A percentile compares a stretch with the other conserved stretches of the same genome.
Evolutionary conservation across 1,284 basidiomycete genomes (phyloP).

Genomic region (Xerocomus amazonicus): DNA sequence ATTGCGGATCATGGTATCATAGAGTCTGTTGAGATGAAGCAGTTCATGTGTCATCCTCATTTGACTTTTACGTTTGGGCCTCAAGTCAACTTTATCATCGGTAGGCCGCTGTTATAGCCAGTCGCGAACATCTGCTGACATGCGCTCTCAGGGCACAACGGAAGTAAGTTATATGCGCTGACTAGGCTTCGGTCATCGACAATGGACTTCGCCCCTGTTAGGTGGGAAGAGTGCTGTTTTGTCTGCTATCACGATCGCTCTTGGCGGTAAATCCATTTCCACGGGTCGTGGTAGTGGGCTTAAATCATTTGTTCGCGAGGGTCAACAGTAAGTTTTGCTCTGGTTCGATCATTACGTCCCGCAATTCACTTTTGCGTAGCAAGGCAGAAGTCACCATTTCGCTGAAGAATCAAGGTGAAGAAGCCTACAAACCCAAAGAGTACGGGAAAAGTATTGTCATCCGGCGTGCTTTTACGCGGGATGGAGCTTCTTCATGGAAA

Average conservation of each 20-base stretch:
- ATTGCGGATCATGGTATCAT: constrained; percentile 86
- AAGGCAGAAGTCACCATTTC: constrained; percentile 72
- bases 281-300: constrained; percentile 88
- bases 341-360: background rate
- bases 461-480: constrained; percentile 75
- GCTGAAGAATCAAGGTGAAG: constrained; percentile 85
- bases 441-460: constrained; percentile 87
- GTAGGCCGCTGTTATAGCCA: constrained; percentile 35
- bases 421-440: constrained; percentile 80
- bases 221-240: constrained; percentile 96
- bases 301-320: constrained; percentile 87
- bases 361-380: constrained; percentile 6
- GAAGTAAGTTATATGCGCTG: constrained; percentile 51
- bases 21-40: constrained; percentile 79
- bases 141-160: constrained; percentile 61
- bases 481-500: constrained; percentile 79
- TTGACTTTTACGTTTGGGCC: constrained; percentile 81
- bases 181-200: background rate
- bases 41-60: constrained; percentile 96
- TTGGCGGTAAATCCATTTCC: constrained; percentile 87
- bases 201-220: constrained; percentile 26
- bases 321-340: constrained; percentile 57
- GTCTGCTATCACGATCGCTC: constrained; percentile 88
- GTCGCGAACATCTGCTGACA: constrained; percentile 1
- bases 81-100: constrained; percentile 97